Evolutionary conservation across 495 filamentous ascomycete species (phyloP).

Genomic region (Trichoderma erinaceum): DNA sequence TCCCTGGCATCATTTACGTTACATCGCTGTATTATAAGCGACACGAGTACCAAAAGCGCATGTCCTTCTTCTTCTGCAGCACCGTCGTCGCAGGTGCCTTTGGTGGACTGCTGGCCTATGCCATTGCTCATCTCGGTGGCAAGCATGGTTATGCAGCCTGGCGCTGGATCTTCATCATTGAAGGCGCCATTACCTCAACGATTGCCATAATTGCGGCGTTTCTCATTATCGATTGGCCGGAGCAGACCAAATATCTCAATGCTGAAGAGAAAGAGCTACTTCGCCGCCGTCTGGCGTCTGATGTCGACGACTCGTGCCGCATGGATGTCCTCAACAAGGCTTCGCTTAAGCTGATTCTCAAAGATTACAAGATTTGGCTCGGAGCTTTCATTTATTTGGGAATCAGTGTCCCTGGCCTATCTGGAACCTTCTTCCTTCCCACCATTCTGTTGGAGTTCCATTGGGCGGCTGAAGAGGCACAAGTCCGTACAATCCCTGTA

Average conservation of each 20-base stretch:
- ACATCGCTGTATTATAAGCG: conserved; percentile 45
- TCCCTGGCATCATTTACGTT: conserved; percentile 50
- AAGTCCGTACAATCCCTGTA: conserved; percentile 50
- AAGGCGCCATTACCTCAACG: conserved; percentile 35
- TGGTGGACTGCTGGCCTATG: conserved; percentile 47
- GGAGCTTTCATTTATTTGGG: conserved; percentile 24
- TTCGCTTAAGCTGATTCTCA: conserved; percentile 38
- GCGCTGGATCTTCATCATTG: conserved; percentile 42
- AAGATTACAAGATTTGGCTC: conserved; percentile 25
- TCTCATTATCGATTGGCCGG: conserved; percentile 54
- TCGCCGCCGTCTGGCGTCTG: conserved; percentile 35
- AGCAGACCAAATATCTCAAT: conserved; percentile 43
- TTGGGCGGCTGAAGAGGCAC: conserved; percentile 46
- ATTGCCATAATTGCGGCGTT: conserved; percentile 43
- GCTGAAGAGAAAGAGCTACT: conserved; percentile 38
- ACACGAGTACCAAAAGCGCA: conserved; percentile 36
- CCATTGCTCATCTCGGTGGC: neutral
- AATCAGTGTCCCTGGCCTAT: conserved; percentile 4
- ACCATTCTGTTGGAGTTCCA: conserved; percentile 51
- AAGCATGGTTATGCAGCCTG: conserved; percentile 45
- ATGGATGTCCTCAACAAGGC: conserved; percentile 35
- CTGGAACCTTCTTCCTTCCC: conserved; percentile 32
- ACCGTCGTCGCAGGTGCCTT: conserved; percentile 59
- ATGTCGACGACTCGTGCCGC: conserved; percentile 31
- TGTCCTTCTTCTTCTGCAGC: conserved; percentile 57